A percentile compares a stretch with the other conserved stretches of the same genome.
Evolutionary conservation across 2,329 filamentous ascomycete genomes (phyloP).

Genomic region (Claviceps sp.): DNA sequence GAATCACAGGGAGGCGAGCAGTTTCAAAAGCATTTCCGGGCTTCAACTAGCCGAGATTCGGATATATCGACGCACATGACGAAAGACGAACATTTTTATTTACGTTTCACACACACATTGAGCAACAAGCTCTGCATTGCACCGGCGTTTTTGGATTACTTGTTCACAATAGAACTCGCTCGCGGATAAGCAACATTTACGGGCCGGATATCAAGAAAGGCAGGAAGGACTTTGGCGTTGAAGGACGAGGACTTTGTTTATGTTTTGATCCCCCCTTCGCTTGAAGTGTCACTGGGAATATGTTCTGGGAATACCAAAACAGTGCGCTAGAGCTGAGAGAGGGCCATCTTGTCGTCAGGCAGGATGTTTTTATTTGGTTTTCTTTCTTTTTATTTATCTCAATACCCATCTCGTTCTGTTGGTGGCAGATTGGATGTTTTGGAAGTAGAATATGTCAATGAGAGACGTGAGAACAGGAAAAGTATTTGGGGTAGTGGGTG

Average conservation of each 20-base stretch:
- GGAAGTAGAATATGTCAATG: not conserved
- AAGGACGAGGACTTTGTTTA: not conserved
- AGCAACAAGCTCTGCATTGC: not conserved
- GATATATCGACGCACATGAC: not conserved
- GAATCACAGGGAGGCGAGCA: constrained; percentile 3
- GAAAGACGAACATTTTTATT: not conserved
- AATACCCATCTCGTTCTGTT: not conserved
- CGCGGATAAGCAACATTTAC: not conserved
- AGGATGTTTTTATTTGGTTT: not conserved
- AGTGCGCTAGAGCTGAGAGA: not conserved
- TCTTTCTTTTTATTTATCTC: not conserved
- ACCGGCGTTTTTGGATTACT: constrained; percentile 2
- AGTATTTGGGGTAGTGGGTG: not conserved
- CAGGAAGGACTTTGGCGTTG: not conserved
- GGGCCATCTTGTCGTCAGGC: not conserved
- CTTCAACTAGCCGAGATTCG: constrained; percentile 1
- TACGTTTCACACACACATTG: not conserved
- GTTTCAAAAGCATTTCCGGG: constrained; percentile 8
- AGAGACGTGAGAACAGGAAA: not conserved
- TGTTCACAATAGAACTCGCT: not conserved
- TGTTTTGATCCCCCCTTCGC: not conserved
- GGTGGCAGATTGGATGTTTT: not conserved
- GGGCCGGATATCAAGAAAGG: constrained; percentile 2
- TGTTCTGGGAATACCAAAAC: too few relatives aligned
- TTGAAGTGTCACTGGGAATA: too few relatives aligned